These are phyloP conservation scores for Picocystis salinarum DNA, from an alignment of 139 green algal species.

Conservation along the genomic window DNA sequence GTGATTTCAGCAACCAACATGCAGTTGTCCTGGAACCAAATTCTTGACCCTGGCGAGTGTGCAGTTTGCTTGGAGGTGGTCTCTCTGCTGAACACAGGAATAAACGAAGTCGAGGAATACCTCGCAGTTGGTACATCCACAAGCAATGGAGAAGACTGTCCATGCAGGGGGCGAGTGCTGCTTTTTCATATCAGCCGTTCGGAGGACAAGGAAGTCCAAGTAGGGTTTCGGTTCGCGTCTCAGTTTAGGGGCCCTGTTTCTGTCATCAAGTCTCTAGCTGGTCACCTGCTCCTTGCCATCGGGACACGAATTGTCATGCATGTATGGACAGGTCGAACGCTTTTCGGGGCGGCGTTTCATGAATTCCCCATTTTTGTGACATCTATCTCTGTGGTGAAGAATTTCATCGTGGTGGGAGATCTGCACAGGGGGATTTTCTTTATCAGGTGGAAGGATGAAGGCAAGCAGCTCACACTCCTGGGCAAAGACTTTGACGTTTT, in stretches of 20 bases:
- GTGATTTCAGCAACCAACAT: no score
- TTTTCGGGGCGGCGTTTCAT: conserved; percentile 44
- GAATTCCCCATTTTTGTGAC: conserved; percentile 29
- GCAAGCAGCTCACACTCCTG: conserved; percentile 27
- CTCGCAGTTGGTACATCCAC: conserved; percentile 18
- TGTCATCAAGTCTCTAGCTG: no score
- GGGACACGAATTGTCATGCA: conserved; percentile 42
- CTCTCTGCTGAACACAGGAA: conserved; percentile 19
- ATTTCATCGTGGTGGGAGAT: conserved; percentile 63
- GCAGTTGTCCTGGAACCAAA: conserved; percentile 19
- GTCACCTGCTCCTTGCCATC: conserved; percentile 33
- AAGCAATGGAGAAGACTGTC: conserved; percentile 57
- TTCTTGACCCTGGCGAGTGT: conserved; percentile 34
- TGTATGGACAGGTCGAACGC: conserved; percentile 15
- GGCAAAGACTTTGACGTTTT: conserved; percentile 43
- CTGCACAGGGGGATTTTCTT: conserved; percentile 46
- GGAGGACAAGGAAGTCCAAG: conserved; percentile 1
- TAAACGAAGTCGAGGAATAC: conserved; percentile 5
- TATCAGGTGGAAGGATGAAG: conserved; percentile 41
- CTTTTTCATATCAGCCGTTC: conserved; percentile 26
- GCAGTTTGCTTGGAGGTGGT: conserved; percentile 22
- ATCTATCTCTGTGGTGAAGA: conserved; percentile 42
- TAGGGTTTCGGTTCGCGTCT: conserved; percentile 7
- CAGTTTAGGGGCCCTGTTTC: conserved; percentile 32
- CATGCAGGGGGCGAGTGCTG: conserved; percentile 49